phyloP scores from a whole-genome alignment of 2,329 filamentous ascomycete species.

The Calonectria leucothoes region DNA sequence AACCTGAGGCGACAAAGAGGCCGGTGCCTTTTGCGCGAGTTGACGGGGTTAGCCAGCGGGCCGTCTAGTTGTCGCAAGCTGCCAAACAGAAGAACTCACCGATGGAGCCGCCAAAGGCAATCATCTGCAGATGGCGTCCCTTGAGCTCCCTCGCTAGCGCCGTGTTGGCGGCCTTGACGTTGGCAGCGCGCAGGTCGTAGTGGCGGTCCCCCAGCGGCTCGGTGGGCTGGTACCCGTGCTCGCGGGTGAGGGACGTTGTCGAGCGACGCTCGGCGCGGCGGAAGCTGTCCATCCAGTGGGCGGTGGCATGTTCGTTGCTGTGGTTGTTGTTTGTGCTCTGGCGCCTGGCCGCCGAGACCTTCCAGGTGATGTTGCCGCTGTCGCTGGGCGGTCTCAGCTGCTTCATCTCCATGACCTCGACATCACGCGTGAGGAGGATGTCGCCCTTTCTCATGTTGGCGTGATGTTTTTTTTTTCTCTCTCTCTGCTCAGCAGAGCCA shows the following conservation, averaged over 20 bases:
- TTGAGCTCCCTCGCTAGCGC: slow-evolving; percentile 83
- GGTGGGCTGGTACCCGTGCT: slow-evolving; percentile 31
- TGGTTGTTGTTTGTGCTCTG: background rate
- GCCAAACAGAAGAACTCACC: slow-evolving; percentile 69
- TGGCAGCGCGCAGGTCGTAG: slow-evolving; percentile 67
- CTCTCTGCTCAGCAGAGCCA: background rate
- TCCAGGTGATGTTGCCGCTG: slow-evolving; percentile 4
- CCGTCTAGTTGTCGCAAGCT: slow-evolving; percentile 87
- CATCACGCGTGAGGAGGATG: slow-evolving; percentile 21
- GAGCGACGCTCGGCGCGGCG: slow-evolving; percentile 24
- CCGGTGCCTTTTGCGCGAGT: slow-evolving; percentile 73
- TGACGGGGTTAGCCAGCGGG: background rate
- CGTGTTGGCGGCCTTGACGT: slow-evolving; percentile 81
- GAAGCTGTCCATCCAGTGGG: slow-evolving; percentile 29
- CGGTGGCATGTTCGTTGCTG: background rate
- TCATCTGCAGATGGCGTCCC: slow-evolving; percentile 93
- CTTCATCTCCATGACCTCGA: slow-evolving; percentile 27
- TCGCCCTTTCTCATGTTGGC: slow-evolving; percentile 18
- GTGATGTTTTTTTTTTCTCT: background rate
- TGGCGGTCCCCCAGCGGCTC: slow-evolving; percentile 52
- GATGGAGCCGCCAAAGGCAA: slow-evolving; percentile 94
- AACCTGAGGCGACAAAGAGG: slow-evolving; percentile 86
- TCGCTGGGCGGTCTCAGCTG: background rate
- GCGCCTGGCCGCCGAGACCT: slow-evolving; percentile 19
- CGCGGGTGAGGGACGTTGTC: slow-evolving; percentile 31